A percentile compares a stretch with the other conserved stretches of the same genome.
Evolutionary conservation across 164 flowering plant genomes (phyloP).

Genomic region (Warburgia ugandensis): DNA sequence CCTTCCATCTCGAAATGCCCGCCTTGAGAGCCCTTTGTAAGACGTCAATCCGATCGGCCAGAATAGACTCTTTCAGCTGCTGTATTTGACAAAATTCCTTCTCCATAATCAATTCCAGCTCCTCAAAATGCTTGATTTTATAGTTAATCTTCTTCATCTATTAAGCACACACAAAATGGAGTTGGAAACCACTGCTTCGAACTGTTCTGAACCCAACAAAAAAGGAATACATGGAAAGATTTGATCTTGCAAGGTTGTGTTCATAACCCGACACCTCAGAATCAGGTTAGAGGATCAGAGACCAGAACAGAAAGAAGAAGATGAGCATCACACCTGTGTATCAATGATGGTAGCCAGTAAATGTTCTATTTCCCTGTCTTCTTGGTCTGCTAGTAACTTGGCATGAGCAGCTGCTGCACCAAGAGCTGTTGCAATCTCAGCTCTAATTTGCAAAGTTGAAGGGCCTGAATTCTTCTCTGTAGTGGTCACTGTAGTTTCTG

Average conservation of each 20-base stretch:
- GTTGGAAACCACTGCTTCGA: background rate
- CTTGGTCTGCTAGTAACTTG: conserved; percentile 79
- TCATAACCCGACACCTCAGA: too few species aligned
- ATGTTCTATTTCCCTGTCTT: conserved; percentile 71
- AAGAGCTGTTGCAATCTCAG: conserved; percentile 80
- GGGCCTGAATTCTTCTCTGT: conserved; percentile 33
- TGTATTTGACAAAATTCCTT: conserved; percentile 47
- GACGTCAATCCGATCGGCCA: conserved; percentile 41
- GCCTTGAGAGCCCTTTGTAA: conserved; percentile 28
- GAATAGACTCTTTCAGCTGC: conserved; percentile 45
- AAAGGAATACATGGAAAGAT: too few species aligned
- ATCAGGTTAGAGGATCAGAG: too few species aligned
- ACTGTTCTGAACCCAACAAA: too few species aligned
- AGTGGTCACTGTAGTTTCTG: conserved; percentile 29
- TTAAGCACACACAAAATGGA: background rate
- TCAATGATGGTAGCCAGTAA: conserved; percentile 65
- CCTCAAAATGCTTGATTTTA: conserved; percentile 62
- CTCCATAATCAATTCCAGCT: conserved; percentile 66
- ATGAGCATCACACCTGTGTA: conserved; percentile 46
- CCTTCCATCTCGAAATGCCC: conserved; percentile 57
- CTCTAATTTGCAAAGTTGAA: conserved; percentile 48
- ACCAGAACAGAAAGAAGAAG: background rate
- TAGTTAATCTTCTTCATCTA: conserved; percentile 66
- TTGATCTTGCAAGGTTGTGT: too few species aligned
- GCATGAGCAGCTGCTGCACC: conserved; percentile 92